Base-by-base conservation (phyloP, 2,329 filamentous ascomycete species). In the Cercospora janseana region DNA sequence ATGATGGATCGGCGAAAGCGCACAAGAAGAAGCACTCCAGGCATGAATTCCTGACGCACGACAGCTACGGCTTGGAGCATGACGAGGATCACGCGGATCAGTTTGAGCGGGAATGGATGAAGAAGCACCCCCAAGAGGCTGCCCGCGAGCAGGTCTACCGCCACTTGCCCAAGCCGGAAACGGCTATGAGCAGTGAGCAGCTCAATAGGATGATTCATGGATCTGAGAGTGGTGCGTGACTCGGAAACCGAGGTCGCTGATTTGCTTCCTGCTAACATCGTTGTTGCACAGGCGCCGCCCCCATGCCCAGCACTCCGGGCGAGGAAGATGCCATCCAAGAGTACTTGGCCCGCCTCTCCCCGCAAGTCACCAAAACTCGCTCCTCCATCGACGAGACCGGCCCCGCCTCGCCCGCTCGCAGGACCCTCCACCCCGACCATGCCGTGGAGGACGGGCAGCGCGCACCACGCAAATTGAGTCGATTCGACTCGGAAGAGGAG, bases 21-120 rank as follows among this genome's bases (percentile, higher is more conserved):
- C 66, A 70, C 46, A 83, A 89, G 56, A 88, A 81, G 70, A 82
- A 80, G 53, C 94, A 88, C 68, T 81, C 80, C 40, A 80, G 83
- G 48, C 86, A 83, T 54, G 73, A 85, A 27, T 85, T 85, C 60
- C 79, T 81, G 20, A 91, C 91, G 1, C 87, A 90, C 3, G 92
- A 89, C 51, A 95, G 90, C 73, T 97, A 97, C 64, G 91, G 92
- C 55, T 80, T 95, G 48, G 91, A 91, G 35, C 92, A 96, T 64
- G 90, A 89, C 46, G 76, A 87, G 20, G 78, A 80, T 13, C 77
- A 85, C 3, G 81, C 82, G 49, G 88, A 94, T 71, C 88, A 86
- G 66, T 87, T 97, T 31, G 89, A 95, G 63, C 88, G 87, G 72
- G 87, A 87, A 20, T 96, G 95, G 79, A 94, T 93, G 65, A 82